Percentiles rank a stretch among this genome's conserved stretches.
phyloP scores from a whole-genome alignment of 225 moss, liverwort and hornwort genomes.

The Ulota crispa region DNA sequence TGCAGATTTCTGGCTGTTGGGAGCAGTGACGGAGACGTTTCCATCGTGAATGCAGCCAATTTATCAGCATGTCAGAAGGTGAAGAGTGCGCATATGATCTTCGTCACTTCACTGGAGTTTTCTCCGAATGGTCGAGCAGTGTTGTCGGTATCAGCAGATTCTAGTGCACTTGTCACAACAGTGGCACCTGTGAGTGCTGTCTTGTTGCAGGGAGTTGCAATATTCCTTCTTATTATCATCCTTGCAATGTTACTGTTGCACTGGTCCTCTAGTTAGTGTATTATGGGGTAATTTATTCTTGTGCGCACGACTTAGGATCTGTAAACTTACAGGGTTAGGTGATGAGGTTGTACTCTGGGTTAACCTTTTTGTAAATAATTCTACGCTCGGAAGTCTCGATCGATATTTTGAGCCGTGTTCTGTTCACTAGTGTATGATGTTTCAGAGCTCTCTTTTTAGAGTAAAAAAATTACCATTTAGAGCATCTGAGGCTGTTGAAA shows the following conservation, averaged over 20 bases:
- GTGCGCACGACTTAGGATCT: constrained; percentile 19
- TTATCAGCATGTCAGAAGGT: constrained; percentile 62
- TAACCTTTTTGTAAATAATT: constrained; percentile 30
- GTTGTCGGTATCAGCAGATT: constrained; percentile 84
- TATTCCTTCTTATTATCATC: constrained; percentile 35
- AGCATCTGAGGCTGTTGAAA: neutral
- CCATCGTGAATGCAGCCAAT: constrained; percentile 55
- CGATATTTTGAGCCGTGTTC: constrained; percentile 1
- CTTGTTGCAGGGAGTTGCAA: constrained; percentile 31
- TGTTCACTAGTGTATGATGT: neutral
- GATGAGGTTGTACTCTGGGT: constrained; percentile 4
- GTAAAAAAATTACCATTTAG: too few species aligned
- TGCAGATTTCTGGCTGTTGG: constrained; percentile 63
- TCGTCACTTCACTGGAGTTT: constrained; percentile 86
- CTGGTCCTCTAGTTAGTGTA: constrained; percentile 13
- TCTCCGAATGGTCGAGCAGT: constrained; percentile 70
- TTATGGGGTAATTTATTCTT: constrained; percentile 5
- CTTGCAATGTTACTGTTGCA: constrained; percentile 13
- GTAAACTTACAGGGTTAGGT: neutral
- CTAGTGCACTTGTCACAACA: constrained; percentile 78
- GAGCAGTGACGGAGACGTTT: constrained; percentile 71
- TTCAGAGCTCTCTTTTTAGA: neutral
- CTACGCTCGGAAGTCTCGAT: neutral
- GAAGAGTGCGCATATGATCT: constrained; percentile 80
- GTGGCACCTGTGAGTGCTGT: constrained; percentile 34